Base-by-base conservation (phyloP, 441 rosid species). In the Gossypium gossypioides region DNA sequence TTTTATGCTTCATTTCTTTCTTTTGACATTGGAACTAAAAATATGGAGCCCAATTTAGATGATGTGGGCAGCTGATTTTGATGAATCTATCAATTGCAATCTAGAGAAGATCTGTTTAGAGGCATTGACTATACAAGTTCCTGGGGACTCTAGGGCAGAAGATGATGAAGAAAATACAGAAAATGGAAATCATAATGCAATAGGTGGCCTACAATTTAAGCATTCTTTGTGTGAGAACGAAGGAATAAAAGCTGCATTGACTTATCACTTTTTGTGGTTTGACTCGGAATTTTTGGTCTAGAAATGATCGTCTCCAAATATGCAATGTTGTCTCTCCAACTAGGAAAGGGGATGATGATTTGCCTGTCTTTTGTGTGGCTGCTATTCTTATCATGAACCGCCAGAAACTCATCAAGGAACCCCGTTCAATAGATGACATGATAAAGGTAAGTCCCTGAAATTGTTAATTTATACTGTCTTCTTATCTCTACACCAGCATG, bases 51-150 rank as follows among this genome's bases (percentile, higher is more conserved):
- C 73, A 63, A 81, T 78, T 77, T 84, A 93, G 98, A 93, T 93
- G 96, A 89, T 93, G 93, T 93, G 97, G 97, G 98, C 97, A 76
- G 96, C 96, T 81, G 98, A 91, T 81, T 93, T 81, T 75, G 91
- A 91, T 70, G 91, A 91, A 75, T 86, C 91, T 69, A 12, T 81
- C 48, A 78, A 77, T 51, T 81, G 76, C 82, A 76, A 80, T 75
- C 69, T 93, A 75, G 96, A 76, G 80, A 87, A 85, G 76, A 83
- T 86, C 72, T 93, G 97, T 79, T 81, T 87, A 72, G 89, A 89
- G 82, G 84, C 90, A 34, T 78, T 93, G 83, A 83, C 85, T 77
- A 67, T 91, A 75, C 86, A 84, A 72, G 76, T 84, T 74, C 88
- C 87, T 10, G 75, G 75, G 63, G 83, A 86, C 68, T 68, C 85